Evolutionary conservation across 257 asterid species (phyloP).

Genomic region (Capsicum pubescens): DNA sequence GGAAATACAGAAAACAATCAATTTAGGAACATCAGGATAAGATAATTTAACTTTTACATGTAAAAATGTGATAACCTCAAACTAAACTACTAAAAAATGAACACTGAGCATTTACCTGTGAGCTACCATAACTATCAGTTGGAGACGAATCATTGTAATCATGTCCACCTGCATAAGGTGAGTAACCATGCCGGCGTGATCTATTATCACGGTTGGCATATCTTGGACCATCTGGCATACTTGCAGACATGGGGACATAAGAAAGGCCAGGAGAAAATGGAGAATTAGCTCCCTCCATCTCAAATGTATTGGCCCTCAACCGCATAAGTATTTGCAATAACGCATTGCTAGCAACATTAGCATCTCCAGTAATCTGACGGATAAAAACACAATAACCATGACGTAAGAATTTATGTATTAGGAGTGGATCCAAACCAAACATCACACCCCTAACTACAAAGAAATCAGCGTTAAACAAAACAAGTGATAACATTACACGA

Average conservation of each 20-base stretch:
- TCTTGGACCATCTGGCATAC: slow-evolving; percentile 50
- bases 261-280: slow-evolving; percentile 44
- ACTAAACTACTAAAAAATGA: not conserved
- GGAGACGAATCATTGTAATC: slow-evolving; percentile 49
- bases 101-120: slow-evolving; percentile 57
- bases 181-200: slow-evolving; percentile 52
- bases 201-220: slow-evolving; percentile 57
- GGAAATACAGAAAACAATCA: not conserved
- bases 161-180: slow-evolving; percentile 55
- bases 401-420: not conserved
- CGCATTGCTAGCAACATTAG: slow-evolving; percentile 67
- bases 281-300: slow-evolving; percentile 60
- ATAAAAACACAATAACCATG: not conserved
- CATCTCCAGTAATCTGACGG: slow-evolving; percentile 76
- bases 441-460: not conserved
- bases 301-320: slow-evolving; percentile 71
- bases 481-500: not conserved
- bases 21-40: not conserved
- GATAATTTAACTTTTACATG: not conserved
- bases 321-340: slow-evolving; percentile 70
- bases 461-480: slow-evolving; percentile 1
- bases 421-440: not conserved
- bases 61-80: not conserved
- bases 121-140: slow-evolving; percentile 51
- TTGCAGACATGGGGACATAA: slow-evolving; percentile 43